Evolutionary conservation across 2,329 filamentous ascomycete species (phyloP), one percentile per base, ranked within the genome.

Genomic region (Cladosporium sp.): DNA sequence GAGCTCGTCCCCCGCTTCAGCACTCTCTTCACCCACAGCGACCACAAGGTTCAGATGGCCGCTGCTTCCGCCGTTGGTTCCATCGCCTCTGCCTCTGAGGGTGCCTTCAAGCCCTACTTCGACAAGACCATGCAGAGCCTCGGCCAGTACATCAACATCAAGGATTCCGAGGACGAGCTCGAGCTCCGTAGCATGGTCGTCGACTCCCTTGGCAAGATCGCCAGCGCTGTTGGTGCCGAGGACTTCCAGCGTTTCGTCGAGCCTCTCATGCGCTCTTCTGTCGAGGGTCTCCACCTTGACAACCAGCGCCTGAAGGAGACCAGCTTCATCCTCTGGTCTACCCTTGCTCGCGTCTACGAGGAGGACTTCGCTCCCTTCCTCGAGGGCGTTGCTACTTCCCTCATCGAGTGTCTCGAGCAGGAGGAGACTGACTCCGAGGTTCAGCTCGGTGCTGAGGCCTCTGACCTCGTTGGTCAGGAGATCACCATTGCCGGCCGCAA

Each of bases 281-380:
- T 96, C 72, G 91, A 96, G 71, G 91, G 87, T 52, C 79, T 97
- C 2, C 78, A 86, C 62, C 83, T 98, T 2, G 91, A 89, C 62
- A 91, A 96, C 73, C 87, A 91, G 40, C 83, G 91, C 53, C 83
- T 97, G 48, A 88, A 90, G 71, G 93, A 98, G 77, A 96, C 90
- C 57, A 95, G 89, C 68, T 98, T 95, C 74, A 95, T 97, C 57
- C 80, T 98, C 51, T 98, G 93, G 92, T 90, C 89, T 59, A 89
- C 88, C 38, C 84, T 98, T 67, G 87, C 92, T 57, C 95, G 95
- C 75, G 89, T 97, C 9, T 97, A 97, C 71, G 85, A 86, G 63
- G 86, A 89, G 65, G 79, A 90, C 51, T 92, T 95, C 57, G 81
- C 83, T 53, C 84, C 87, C 54, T 93, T 89, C 74, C 79, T 93